Evolutionary conservation across 1,139 yeast genomes (phyloP).

Genomic region (Protomyces pachydermus): DNA sequence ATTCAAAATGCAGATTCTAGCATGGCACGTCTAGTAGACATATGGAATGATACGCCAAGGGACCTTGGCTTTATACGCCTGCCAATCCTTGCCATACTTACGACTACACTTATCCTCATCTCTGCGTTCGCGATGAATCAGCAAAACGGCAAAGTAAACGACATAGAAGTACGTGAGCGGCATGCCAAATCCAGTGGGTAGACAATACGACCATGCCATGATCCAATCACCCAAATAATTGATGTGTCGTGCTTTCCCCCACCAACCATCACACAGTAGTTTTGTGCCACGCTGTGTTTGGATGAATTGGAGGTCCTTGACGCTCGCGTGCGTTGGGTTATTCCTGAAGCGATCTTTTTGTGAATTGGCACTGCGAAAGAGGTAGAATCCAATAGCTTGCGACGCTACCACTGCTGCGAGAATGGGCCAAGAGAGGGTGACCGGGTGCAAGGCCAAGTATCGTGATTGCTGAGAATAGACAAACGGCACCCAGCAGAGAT

Average conservation of each 20-base stretch:
- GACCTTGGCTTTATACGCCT: constrained; percentile 67
- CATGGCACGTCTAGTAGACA: constrained; percentile 49
- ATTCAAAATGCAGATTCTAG: no score
- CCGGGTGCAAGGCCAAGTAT: constrained; percentile 63
- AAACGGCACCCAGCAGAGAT: constrained; percentile 89
- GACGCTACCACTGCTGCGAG: constrained; percentile 39
- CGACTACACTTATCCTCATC: constrained; percentile 86
- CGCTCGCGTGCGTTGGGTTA: constrained; percentile 54
- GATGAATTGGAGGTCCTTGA: constrained; percentile 58
- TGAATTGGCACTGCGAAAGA: constrained; percentile 76
- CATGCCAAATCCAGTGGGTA: constrained; percentile 78
- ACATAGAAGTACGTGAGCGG: constrained; percentile 84
- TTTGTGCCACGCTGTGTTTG: constrained; percentile 64
- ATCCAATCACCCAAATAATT: constrained; percentile 96
- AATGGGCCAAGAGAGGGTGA: constrained; percentile 42
- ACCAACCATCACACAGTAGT: constrained; percentile 88
- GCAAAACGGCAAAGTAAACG: constrained; percentile 69
- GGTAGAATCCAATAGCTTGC: constrained; percentile 63
- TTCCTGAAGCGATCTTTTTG: constrained; percentile 80
- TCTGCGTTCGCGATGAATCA: constrained; percentile 81
- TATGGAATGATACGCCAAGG: constrained; percentile 90
- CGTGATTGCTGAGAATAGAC: constrained; percentile 82
- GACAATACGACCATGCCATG: constrained; percentile 86
- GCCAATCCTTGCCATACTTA: constrained; percentile 85
- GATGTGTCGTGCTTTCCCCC: constrained; percentile 88